Percentiles rank a stretch among this genome's conserved stretches.
phyloP scores from a whole-genome alignment of 768 basidiomycete genomes.

The Kwoniella bestiolae region DNA sequence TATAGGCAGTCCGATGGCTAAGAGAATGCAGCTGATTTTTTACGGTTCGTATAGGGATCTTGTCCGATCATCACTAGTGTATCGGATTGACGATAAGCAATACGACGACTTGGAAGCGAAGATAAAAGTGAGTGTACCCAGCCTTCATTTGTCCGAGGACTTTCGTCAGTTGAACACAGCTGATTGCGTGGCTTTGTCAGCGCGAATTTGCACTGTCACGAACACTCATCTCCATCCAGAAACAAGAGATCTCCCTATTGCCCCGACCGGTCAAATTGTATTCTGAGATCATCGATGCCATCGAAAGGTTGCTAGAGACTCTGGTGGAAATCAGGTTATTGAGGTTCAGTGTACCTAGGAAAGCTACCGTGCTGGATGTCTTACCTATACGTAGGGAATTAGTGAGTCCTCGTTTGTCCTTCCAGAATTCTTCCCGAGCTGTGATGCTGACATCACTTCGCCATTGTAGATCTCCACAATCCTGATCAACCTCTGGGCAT shows the following conservation, averaged over 20 bases:
- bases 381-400: conserved; percentile 52
- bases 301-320: conserved; percentile 42
- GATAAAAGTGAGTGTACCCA: conserved; percentile 26
- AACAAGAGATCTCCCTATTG: conserved; percentile 51
- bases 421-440: neutral
- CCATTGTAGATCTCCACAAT: conserved; percentile 47
- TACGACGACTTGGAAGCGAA: conserved; percentile 45
- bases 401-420: conserved; percentile 22
- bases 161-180: neutral
- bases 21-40: neutral
- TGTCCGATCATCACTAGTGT: conserved; percentile 50
- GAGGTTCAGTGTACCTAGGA: conserved; percentile 51
- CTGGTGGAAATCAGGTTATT: conserved; percentile 48
- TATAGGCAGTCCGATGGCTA: neutral
- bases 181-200: conserved; percentile 5
- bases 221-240: conserved; percentile 50
- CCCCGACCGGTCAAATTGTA: conserved; percentile 54
- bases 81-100: conserved; percentile 34
- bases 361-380: conserved; percentile 55
- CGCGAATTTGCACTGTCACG: conserved; percentile 40
- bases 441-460: no score
- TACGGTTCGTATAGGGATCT: conserved; percentile 32
- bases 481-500: conserved; percentile 54
- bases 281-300: conserved; percentile 42
- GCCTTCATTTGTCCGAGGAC: neutral